Evolutionary conservation across 2,329 filamentous ascomycete species (phyloP).

Genomic region (Ophiostoma sp.): DNA sequence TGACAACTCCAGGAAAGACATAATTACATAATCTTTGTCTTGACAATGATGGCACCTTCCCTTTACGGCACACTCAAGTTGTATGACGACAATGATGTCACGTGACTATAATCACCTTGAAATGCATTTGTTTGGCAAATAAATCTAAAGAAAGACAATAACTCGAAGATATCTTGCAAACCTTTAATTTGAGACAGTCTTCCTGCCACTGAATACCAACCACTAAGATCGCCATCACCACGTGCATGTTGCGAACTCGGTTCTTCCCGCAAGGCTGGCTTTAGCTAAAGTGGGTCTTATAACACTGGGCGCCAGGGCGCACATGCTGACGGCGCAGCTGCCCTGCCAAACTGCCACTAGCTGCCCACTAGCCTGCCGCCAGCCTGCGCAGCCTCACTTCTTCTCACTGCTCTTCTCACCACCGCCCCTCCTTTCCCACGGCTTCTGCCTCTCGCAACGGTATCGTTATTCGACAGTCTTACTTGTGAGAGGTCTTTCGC

Average conservation of each 20-base stretch:
- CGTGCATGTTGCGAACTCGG: constrained; percentile 12
- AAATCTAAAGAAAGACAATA: background rate
- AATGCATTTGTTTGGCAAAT: background rate
- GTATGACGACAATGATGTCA: background rate
- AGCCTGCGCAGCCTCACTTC: background rate
- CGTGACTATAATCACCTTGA: background rate
- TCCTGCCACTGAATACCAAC: background rate
- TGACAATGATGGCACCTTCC: background rate
- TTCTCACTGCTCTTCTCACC: constrained; percentile 5
- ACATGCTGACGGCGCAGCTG: background rate
- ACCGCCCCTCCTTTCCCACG: background rate
- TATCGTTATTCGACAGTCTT: background rate
- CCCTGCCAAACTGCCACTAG: background rate
- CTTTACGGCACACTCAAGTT: background rate
- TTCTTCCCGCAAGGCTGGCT: constrained; percentile 20
- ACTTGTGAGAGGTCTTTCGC: background rate
- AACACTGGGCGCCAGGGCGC: background rate
- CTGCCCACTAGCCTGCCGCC: constrained; percentile 1
- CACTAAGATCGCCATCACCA: background rate
- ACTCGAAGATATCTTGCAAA: background rate
- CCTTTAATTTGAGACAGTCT: background rate
- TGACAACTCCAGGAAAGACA: background rate
- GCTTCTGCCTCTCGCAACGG: background rate
- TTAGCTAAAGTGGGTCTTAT: background rate
- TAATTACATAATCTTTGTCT: background rate